Base-by-base conservation (phyloP, 352 stramenopile genomes). In the Pythium coloratum region DNA sequence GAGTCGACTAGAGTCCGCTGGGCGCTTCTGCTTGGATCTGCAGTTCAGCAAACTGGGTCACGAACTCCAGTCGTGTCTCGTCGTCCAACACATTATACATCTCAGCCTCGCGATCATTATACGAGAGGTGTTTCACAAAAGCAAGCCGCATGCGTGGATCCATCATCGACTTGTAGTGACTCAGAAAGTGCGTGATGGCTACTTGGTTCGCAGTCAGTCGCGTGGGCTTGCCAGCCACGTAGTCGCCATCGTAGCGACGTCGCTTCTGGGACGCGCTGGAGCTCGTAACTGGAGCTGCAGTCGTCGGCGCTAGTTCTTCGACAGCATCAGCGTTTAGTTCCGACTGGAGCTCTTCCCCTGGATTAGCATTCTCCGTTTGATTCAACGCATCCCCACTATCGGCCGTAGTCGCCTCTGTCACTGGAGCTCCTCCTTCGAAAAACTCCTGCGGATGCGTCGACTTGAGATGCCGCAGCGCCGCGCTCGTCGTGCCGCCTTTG, bases 61-160 rank as follows among this genome's bases (percentile, higher is more conserved):
- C 49, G 63, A 71, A 83, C 55, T 76, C 77, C 6, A 76, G 55
- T 24, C 73, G 76, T 33, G 78, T 80, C 10, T 70, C 74, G 12
- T 73, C 64, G 69, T 88, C 80, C 32, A 88, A 55, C 16, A 88
- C 77, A 46, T 86, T 88, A 72, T 84, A 88, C 80, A 88, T 86
- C 64, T 83, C 77, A 49, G 80, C 80, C 26, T 88, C 80, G 7
- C 59, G 59, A 32, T 72, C 60, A 55, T 88, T 76, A 59, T 78
- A 69, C 20, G 80, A 74, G 26, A 88, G 56, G 50, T 83, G 77
- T 38, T 76, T 82, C 49, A 81, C 69, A 18, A 88, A 77, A 33
- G 66, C 63, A 16, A 88, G 61, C 7, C 72, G 76, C 55, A 56
- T 67, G 3, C 68, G 28, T 20, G 68, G 47, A 0, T 64, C 38